These are phyloP conservation scores for Salix suchowensis DNA, from an alignment of 345 rosid genomes.

Conservation along the genomic window DNA sequence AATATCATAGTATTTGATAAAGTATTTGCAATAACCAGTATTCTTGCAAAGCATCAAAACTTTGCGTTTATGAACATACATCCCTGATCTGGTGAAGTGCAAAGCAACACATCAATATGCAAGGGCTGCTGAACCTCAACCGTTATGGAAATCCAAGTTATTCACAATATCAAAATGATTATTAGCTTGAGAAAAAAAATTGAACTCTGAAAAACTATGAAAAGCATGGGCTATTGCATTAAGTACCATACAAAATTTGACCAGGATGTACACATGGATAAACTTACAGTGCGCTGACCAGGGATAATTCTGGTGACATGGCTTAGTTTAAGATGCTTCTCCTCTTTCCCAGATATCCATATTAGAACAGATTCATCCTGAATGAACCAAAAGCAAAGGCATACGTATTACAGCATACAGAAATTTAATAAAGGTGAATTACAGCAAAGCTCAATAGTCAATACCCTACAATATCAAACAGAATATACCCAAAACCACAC, in stretches of 20 bases:
- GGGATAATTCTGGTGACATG: constrained; percentile 15
- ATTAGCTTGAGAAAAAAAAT: background rate
- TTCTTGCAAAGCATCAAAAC: background rate
- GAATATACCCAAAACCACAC: background rate
- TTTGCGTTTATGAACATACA: background rate
- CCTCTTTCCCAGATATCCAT: constrained; percentile 28
- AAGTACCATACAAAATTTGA: constrained; percentile 1
- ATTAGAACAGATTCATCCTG: constrained; percentile 29
- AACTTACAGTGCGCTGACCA: constrained; percentile 16
- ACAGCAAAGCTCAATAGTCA: background rate
- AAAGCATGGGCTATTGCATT: background rate
- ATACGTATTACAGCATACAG: background rate
- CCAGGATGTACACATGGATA: background rate
- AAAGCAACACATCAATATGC: background rate
- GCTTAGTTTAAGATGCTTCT: constrained; percentile 23
- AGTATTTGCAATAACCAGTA: constrained; percentile 3
- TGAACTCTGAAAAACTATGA: background rate
- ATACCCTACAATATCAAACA: background rate
- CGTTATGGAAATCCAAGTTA: background rate
- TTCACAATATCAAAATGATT: background rate
- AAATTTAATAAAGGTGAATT: background rate
- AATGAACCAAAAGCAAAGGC: background rate
- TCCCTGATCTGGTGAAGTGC: background rate
- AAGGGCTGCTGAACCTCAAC: background rate
- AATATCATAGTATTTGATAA: background rate